Conservation (phyloP, 495 filamentous ascomycete species). For the Podospora australis region DNA sequence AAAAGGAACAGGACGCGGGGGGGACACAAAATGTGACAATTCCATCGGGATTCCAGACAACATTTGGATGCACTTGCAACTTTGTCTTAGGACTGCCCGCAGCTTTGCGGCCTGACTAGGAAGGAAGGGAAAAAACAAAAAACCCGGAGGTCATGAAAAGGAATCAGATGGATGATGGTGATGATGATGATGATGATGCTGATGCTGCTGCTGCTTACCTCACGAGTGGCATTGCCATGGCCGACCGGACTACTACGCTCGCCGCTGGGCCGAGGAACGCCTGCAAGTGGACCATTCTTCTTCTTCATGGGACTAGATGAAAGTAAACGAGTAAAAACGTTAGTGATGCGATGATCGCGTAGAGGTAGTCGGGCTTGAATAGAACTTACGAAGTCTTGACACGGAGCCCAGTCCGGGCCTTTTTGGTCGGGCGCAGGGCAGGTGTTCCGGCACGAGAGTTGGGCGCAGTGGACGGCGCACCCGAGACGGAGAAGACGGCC, state of each 20-base stretch:
- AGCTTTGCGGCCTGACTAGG: too few species aligned
- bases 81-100: too few species aligned
- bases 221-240: constrained; percentile 33
- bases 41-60: too few species aligned
- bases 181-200: too few species aligned
- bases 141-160: constrained; percentile 2
- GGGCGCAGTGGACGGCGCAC: constrained; percentile 36
- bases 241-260: constrained; percentile 44
- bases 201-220: constrained; percentile 41
- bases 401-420: constrained; percentile 49
- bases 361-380: not conserved
- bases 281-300: constrained; percentile 42
- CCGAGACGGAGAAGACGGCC: constrained; percentile 32
- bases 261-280: constrained; percentile 45
- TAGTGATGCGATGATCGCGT: too few species aligned
- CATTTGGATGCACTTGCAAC: too few species aligned
- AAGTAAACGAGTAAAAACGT: too few species aligned
- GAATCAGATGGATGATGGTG: too few species aligned
- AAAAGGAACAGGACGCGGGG: too few species aligned
- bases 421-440: constrained; percentile 47
- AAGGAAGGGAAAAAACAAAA: not conserved
- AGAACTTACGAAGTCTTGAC: constrained; percentile 65
- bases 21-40: too few species aligned
- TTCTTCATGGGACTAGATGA: constrained; percentile 48
- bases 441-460: constrained; percentile 54